Base-by-base conservation (phyloP, 78 protist species). In the Dictyostelium capitatum region DNA sequence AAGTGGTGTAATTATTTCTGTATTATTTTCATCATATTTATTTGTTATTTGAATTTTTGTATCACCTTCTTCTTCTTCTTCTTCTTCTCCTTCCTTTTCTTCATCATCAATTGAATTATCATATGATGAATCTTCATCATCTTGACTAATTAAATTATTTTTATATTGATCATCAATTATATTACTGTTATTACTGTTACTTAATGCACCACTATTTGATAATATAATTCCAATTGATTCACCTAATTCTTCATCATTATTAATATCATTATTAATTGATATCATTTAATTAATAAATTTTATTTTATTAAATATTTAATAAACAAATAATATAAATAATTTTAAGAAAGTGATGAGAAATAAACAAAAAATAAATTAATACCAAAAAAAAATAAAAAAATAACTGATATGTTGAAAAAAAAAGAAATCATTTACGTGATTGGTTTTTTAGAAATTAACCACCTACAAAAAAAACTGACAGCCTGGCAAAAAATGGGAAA, bases 1-100 rank as follows among this genome's bases (percentile, higher is more conserved):
- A 2, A 84, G 46, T 30, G 91, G 91, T 14, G 91, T 84, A 2
- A 25, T 19, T 72, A 51, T 12, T 2, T 37, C 43, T 43, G 6
- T 72, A n/a, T n/a, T n/a, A n/a, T n/a, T n/a, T 17, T 43, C 32
- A 43, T 17, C 23, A 41, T 19, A 20, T 25, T 0, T 11, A 25
- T 32, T 67, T 65, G 73, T 10, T 25, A n/a, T 25, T 25, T 25
- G 72, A 30, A 6, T 17, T 25, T 28, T 11, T 1, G 46, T 25
- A 8, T 23, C 73, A 30, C 28, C 73, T 10, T 25, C 41, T 9
- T 62, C 73, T 14, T 65, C 46, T 14, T 65, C 56, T 37, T 25
- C 41, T 9, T 62, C 73, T 14, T 65, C 46, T 14, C 28, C 56
- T 37, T 51, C 56, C 15, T 51, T 4, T 4, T 51, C 4, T 8